phyloP scores from a whole-genome alignment of 2,329 filamentous ascomycete genomes.

The Paramyrothecium sp. region DNA sequence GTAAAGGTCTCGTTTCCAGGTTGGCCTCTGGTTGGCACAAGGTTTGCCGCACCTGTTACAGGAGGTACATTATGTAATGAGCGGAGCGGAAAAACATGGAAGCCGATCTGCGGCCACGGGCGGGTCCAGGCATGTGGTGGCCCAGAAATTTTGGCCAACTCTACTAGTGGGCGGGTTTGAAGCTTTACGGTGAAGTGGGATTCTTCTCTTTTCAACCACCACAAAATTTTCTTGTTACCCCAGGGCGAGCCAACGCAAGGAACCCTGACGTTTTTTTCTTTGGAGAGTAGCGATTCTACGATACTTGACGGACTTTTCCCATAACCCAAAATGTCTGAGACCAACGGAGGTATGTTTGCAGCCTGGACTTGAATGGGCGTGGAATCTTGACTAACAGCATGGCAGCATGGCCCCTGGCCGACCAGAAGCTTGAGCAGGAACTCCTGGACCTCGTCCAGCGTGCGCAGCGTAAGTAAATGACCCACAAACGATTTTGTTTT shows the following conservation, averaged over 20 bases:
- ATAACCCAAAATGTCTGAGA: constrained; percentile 18
- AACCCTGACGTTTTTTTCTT: constrained; percentile 43
- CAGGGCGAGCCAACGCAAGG: constrained; percentile 63
- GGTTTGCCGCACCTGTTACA: constrained; percentile 36
- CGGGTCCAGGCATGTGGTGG: not conserved
- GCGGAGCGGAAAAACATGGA: constrained; percentile 10
- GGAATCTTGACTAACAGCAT: constrained; percentile 14
- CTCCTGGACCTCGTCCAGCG: constrained; percentile 82
- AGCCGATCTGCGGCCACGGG: not conserved
- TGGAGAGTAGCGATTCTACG: not conserved
- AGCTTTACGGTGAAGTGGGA: constrained; percentile 9
- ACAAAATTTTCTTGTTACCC: constrained; percentile 13
- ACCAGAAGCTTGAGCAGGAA: constrained; percentile 73
- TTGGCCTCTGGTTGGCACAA: constrained; percentile 36
- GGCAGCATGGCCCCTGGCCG: constrained; percentile 69
- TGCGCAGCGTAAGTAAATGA: constrained; percentile 42
- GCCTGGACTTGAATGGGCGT: not conserved
- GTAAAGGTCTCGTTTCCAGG: constrained; percentile 32
- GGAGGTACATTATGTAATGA: constrained; percentile 27
- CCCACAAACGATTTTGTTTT: no score
- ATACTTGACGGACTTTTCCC: constrained; percentile 3
- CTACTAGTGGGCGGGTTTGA: constrained; percentile 7
- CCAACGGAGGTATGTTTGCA: constrained; percentile 18
- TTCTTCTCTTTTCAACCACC: constrained; percentile 5
- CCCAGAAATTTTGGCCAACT: constrained; percentile 8